Conservation (phyloP, 2,329 filamentous ascomycete species). For the Cladosporium sp. region DNA sequence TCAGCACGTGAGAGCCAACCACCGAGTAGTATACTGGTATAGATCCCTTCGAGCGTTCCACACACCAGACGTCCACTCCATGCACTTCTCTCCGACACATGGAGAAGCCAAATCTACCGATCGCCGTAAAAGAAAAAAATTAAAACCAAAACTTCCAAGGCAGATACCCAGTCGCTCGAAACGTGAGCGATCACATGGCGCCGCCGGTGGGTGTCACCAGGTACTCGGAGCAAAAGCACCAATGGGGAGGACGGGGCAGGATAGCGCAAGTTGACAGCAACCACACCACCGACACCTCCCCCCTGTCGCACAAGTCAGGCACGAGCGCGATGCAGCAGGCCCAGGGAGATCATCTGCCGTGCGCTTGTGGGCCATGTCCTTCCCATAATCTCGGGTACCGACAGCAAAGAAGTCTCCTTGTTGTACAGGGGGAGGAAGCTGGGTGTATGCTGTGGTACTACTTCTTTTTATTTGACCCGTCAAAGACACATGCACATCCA, state of each 20-base stretch:
- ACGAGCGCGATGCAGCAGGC: slow-evolving; percentile 8
- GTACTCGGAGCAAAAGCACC: slow-evolving; percentile 3
- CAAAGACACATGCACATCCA: not conserved
- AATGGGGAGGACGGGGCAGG: not conserved
- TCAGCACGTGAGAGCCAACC: not conserved
- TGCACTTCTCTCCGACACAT: not conserved
- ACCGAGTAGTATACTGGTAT: not conserved
- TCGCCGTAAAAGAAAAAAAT: not conserved
- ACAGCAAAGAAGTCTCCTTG: slow-evolving; percentile 1
- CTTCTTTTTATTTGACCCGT: not conserved
- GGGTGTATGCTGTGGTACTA: not conserved
- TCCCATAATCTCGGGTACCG: slow-evolving; percentile 6
- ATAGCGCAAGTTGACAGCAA: slow-evolving; percentile 3
- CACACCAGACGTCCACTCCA: not conserved
- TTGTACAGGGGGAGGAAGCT: not conserved
- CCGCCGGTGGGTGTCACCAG: not conserved
- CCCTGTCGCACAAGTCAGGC: slow-evolving; percentile 8
- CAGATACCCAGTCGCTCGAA: not conserved
- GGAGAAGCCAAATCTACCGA: not conserved
- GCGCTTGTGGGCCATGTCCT: not conserved
- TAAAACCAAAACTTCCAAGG: not conserved
- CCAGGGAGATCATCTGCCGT: slow-evolving; percentile 6
- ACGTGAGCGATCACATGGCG: not conserved
- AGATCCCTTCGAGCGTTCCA: not conserved
- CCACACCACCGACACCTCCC: not conserved